Conservation (phyloP, 306 rosid genomes). For the Acacia crassicarpa region DNA sequence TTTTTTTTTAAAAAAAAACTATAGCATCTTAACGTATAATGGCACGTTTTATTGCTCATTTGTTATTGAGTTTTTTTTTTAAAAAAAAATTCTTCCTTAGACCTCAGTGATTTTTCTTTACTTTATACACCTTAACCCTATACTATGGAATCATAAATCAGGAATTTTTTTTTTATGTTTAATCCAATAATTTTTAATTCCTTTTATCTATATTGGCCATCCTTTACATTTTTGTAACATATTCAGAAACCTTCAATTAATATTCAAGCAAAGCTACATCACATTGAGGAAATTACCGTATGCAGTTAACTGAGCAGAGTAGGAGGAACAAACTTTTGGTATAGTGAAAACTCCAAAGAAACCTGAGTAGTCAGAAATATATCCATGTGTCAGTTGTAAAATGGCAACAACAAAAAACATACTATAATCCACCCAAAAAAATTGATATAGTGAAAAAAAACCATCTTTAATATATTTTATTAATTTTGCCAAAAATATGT, state of each 20-base stretch:
- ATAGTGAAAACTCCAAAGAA: constrained; percentile 82
- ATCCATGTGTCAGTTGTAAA: constrained; percentile 34
- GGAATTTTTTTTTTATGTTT: neutral
- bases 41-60: no score
- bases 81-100: no score
- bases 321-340: constrained; percentile 73
- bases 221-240: neutral
- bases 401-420: neutral
- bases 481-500: no score
- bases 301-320: constrained; percentile 69
- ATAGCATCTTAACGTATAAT: no score
- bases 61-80: no score
- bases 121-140: neutral
- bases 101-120: no score
- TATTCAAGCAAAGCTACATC: neutral
- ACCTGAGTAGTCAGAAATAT: constrained; percentile 53
- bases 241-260: neutral
- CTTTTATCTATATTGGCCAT: neutral
- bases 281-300: constrained; percentile 59
- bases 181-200: neutral
- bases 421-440: neutral
- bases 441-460: neutral
- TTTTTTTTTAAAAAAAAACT: no score
- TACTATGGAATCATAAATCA: neutral
- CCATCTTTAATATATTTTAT: neutral